A percentile compares a stretch with the other conserved stretches of the same genome.
Evolutionary conservation across 768 basidiomycete genomes (phyloP).

Genomic region (Mycena chlorophos): DNA sequence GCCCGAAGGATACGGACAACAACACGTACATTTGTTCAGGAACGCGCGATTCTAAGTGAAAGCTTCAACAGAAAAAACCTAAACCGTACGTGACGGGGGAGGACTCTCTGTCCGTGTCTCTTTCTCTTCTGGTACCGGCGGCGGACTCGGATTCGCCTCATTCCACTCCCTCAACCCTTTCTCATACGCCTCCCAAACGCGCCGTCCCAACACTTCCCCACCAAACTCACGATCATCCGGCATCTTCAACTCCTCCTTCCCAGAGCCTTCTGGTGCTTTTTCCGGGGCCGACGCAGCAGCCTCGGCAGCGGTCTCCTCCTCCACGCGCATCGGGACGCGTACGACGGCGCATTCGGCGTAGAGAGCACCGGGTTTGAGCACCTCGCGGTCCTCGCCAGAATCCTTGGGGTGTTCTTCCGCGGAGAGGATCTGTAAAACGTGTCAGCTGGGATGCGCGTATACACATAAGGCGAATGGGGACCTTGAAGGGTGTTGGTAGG

Average conservation of each 20-base stretch:
- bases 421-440: background rate
- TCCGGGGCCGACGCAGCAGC: constrained; percentile 25
- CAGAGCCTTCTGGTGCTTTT: constrained; percentile 28
- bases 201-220: constrained; percentile 63
- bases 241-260: constrained; percentile 37
- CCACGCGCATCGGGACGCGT: constrained; percentile 38
- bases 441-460: too few species aligned
- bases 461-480: too few species aligned
- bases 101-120: background rate
- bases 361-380: constrained; percentile 74
- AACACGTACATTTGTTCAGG: too few species aligned
- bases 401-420: constrained; percentile 4
- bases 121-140: background rate
- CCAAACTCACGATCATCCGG: constrained; percentile 71
- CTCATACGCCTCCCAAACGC: constrained; percentile 81
- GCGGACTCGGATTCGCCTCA: constrained; percentile 32
- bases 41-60: background rate
- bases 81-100: background rate
- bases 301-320: constrained; percentile 18
- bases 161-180: constrained; percentile 68
- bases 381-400: constrained; percentile 40
- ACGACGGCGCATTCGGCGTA: constrained; percentile 78
- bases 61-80: background rate
- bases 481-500: constrained; percentile 77
- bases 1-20: too few species aligned